Evolutionary conservation across 1,139 yeast species (phyloP).

Genomic region (Kurtzmaniella natalensis): DNA sequence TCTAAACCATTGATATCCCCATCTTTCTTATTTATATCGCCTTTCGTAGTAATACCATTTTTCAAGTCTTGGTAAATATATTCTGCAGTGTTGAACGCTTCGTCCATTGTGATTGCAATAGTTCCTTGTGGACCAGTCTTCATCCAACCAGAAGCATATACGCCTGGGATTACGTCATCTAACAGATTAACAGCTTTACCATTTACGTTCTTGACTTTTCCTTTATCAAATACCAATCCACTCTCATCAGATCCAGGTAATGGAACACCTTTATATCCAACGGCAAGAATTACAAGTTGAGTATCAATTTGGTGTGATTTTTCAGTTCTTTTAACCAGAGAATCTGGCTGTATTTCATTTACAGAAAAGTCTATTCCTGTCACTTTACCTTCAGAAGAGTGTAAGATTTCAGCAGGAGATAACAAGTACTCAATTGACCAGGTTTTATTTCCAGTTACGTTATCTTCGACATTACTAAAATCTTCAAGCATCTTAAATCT

Average conservation of each 20-base stretch:
- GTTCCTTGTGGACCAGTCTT: slow-evolving; percentile 87
- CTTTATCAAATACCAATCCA: slow-evolving; percentile 56
- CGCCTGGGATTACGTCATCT: slow-evolving; percentile 37
- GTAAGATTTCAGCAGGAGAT: slow-evolving; percentile 57
- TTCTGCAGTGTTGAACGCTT: slow-evolving; percentile 72
- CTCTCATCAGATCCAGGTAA: slow-evolving; percentile 52
- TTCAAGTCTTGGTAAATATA: slow-evolving; percentile 52
- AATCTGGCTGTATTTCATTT: slow-evolving; percentile 36
- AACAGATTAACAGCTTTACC: slow-evolving; percentile 51
- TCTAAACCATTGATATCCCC: slow-evolving; percentile 18
- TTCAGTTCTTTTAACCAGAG: slow-evolving; percentile 41
- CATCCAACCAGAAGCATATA: slow-evolving; percentile 92
- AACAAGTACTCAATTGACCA: slow-evolving; percentile 73
- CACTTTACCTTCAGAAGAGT: slow-evolving; percentile 23
- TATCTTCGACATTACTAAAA: slow-evolving; percentile 27
- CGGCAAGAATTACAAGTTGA: slow-evolving; percentile 75
- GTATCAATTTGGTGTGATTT: slow-evolving; percentile 35
- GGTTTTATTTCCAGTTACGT: slow-evolving; percentile 24
- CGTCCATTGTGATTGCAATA: slow-evolving; percentile 87
- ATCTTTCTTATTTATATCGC: slow-evolving; percentile 13
- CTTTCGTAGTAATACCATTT: slow-evolving; percentile 28
- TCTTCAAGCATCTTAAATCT: slow-evolving; percentile 61
- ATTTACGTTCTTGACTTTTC: slow-evolving; percentile 52
- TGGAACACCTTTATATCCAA: slow-evolving; percentile 77
- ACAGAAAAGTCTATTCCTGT: slow-evolving; percentile 46